phyloP scores from a whole-genome alignment of 108 stramenopile genomes.

The Nannochloropsis granulata region DNA sequence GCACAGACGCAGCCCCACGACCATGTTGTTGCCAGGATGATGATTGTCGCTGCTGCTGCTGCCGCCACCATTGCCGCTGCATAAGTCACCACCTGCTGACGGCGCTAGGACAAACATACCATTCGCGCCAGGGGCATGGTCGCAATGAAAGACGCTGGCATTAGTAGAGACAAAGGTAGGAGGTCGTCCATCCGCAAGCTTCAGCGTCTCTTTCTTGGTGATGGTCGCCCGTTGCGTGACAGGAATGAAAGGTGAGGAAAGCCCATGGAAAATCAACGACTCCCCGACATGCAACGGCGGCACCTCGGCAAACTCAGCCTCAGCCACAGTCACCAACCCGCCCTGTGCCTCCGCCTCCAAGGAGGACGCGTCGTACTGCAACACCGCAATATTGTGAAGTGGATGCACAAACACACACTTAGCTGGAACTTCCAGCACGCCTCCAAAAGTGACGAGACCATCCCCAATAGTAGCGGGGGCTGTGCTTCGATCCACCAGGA shows the following conservation, averaged over 20 bases:
- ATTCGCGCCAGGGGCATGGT: background rate
- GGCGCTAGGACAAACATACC: background rate
- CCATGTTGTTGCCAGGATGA: background rate
- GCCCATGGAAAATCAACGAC: conserved; percentile 12
- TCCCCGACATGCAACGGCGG: conserved; percentile 1
- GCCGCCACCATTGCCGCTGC: background rate
- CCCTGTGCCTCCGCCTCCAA: background rate
- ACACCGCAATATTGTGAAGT: conserved; percentile 24
- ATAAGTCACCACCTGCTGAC: background rate
- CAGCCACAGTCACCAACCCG: background rate
- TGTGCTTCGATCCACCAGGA: conserved; percentile 39
- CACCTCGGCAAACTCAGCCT: background rate
- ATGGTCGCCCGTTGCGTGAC: conserved; percentile 9
- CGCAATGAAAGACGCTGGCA: background rate
- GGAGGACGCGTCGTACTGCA: conserved; percentile 33
- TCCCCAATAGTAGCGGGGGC: conserved; percentile 33
- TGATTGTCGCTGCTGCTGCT: background rate
- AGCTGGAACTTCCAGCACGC: conserved; percentile 27
- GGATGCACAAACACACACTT: conserved; percentile 33
- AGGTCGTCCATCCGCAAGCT: background rate
- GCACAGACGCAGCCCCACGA: background rate
- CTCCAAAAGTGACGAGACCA: conserved; percentile 29
- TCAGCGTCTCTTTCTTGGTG: background rate
- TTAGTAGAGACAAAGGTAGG: background rate
- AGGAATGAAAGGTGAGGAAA: conserved; percentile 2